Base-by-base conservation (phyloP, 805 yeast genomes). In the Metschnikowia borealis region DNA sequence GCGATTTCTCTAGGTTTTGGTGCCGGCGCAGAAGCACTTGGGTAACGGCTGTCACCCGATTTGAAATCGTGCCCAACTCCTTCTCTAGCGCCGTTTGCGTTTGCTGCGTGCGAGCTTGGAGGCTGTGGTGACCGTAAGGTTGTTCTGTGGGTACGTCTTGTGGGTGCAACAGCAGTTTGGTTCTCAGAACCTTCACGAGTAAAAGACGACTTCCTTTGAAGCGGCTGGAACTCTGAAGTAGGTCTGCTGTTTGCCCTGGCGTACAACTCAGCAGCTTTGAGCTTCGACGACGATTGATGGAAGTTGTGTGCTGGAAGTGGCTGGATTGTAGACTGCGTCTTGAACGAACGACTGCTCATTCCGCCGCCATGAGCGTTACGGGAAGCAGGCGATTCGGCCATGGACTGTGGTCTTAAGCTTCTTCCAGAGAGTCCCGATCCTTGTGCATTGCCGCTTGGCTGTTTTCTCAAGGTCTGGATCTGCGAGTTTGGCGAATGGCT, bases 181-280 rank as follows among this genome's bases (percentile, higher is more conserved):
- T 43, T 41, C 15, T 47, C 48, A 7, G 49, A n/a, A 7, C 26
- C 18, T 20, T 45, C 71, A 58, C 79, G 83, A 55, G 80, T 83
- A 60, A 80, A 84, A 36, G 89, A 83, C 0, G 89, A 83, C 46
- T 64, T 71, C 60, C 70, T 67, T 59, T 55, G 71, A 35, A 70
- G 69, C 41, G 73, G 72, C 21, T 74, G 76, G 59, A 72, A 70
- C 2, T 61, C 56, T 39, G 75, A 70, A 14, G 53, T 51, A 2
- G 78, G 77, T 50, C 78, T 65, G 55, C 71, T 67, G 49, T 70
- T 72, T 2, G 84, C 83, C 58, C 70, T 71, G 36, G 80, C 80
- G 60, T 78, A 82, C 31, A 79, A 62, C 38, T 79, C 81, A 1
- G 82, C 83, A 8, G 85, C 85, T 54, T 61, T 67, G 20, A 54